Evolutionary conservation across 2,329 filamentous ascomycete genomes (phyloP), one percentile per base, ranked within the genome.

Genomic region (Phyllosticta ampelicida): DNA sequence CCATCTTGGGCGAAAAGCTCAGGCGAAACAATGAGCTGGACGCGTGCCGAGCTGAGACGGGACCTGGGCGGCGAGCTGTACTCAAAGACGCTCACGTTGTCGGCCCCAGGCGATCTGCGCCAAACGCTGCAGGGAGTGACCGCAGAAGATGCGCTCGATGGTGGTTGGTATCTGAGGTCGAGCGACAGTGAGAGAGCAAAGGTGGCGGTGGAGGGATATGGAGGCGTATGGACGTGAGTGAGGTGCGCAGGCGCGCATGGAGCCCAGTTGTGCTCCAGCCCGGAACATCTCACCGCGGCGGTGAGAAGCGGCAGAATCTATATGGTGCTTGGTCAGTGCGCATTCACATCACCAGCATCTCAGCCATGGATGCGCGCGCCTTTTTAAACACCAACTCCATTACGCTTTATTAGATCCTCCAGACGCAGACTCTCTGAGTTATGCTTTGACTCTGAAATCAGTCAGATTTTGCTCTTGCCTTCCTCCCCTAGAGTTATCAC

Each of bases 401-500:
- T 26, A 26, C 23, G 3, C 23, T 26, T 8, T 26, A 26, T 26
- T 26, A 26, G 23, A 26, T 26, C 23, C 23, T 51, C n/a, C n/a
- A n/a, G n/a, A n/a, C n/a, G n/a, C n/a, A n/a, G n/a, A n/a, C n/a
- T n/a, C n/a, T n/a, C n/a, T n/a, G n/a, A n/a, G 1, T 26, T 26
- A n/a, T 19, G 28, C 18, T 21, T 13, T 9, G n/a, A n/a, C n/a
- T 23, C 6, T 26, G 13, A 23, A 29, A 29, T 8, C 44, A 16
- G 26, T 48, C 49, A 72, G 9, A 73, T 69, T 64, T 71, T 73
- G 48, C 70, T 72, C 30, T 64, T 64, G 2, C 67, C 68, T 11
- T 71, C 68, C 58, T 90, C 87, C 1, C 86, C 85, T 49, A 97
- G 78, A 73, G 89, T 89, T 19, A 96, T 86, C 1, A 96, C 89